Base-by-base conservation (phyloP, 192 early-diverging fungal genomes). In the Fimicolochytrium jonesii region DNA sequence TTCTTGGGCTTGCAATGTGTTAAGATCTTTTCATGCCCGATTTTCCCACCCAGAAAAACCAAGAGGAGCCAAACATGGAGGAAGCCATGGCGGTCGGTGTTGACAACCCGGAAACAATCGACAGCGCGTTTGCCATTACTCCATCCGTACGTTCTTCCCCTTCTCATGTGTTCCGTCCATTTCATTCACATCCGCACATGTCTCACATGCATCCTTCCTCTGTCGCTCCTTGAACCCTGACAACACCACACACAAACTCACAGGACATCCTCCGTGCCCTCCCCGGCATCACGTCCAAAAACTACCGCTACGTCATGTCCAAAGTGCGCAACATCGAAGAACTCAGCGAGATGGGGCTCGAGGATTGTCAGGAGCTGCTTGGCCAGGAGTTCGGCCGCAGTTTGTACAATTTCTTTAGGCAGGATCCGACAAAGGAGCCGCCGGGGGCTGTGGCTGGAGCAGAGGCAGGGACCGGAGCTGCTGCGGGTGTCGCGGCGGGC, bases 261-360 rank as follows among this genome's bases (percentile, higher is more conserved):
- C 48, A 82, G 66, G 86, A 91, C 34, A 75, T 96, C 25, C 75
- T 94, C n/a, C 81, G 90, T 44, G 76, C 86, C 29, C 65, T 98
- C 54, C 93, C 92, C 4, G 93, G 95, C 0, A 88, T 98, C 53
- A 93, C 84, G 0, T 78, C 75, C 3, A 77, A 79, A 41, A 95
- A 95, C 67, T 91, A 93, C 72, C 81, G 84, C 60, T 45, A 60
- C 9, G 77, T 97, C 11, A 92, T 92, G 82, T 73, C 59, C 17
- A 73, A 68, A 22, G 87, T 87, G 15, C 56, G 75, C 13, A 88
- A 74, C 50, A 68, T 97, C 9, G 59, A 73, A 6, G 88, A 84
- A 50, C 60, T 97, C 2, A 78, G 81, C 6, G 69, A 77, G 2
- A 59, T 88, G 46, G 65, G 52, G 0, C 42, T 81, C 34, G 66